Base-by-base conservation (phyloP, 805 yeast species). In the Ogataea paradorogensis region DNA sequence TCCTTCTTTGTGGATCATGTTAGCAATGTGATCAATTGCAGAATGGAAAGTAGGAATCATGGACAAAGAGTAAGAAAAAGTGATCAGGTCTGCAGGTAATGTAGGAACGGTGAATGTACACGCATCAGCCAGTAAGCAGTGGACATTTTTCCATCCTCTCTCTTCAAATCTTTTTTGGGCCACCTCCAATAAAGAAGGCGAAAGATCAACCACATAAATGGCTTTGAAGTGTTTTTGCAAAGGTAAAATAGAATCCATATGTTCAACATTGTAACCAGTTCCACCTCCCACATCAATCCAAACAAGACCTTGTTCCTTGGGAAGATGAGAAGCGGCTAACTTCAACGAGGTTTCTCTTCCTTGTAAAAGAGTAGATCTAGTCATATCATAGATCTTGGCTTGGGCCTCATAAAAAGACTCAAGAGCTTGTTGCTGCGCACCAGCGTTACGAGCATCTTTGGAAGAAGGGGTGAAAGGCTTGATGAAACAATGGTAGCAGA, bases 261-360 rank as follows among this genome's bases (percentile, higher is more conserved):
- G 71, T 61, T 85, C 93, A 52, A 85, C 81, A 63, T 85, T 85
- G 61, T 79, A 71, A 33, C 95, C 95, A 5, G 95, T 85, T 16
- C 95, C 95, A 23, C 95, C 95, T 35, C 95, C 95, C 54, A 86
- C 74, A 57, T 83, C 90, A 35, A 83, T 70, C 90, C 90, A 83
- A 31, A 82, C 78, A 31, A 82, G 62, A 35, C 72, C 71, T 28
- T 58, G 54, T 20, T 59, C 34, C 37, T 65, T 67, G 25, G 56
- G 47, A 26, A 82, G 61, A 58, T 84, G 89, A 18, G 81, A 59
- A 22, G 67, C 70, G 1, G 85, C 84, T 43, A 83, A 58, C 36
- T 69, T 69, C 40, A 84, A 66, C 41, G 86, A 80, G 40, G 72
- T 73, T 52, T 76, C 78, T 52, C 95, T 71, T 15, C 95, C 95